phyloP scores from a whole-genome alignment of 2,329 filamentous ascomycete genomes.

The Calycina marina region DNA sequence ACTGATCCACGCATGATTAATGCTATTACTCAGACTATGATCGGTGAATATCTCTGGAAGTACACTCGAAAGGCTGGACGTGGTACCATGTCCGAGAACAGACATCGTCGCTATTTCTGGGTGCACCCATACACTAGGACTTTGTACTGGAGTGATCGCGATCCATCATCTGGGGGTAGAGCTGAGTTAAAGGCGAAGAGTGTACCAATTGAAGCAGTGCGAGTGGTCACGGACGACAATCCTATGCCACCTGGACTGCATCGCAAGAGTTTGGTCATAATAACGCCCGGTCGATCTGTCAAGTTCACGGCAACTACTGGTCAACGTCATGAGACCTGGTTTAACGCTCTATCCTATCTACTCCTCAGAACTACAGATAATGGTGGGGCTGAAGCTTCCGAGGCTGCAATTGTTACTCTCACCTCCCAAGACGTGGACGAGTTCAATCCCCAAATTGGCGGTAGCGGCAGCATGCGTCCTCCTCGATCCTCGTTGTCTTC shows the following conservation, averaged over 20 bases:
- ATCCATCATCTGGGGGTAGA: conserved; percentile 68
- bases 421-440: conserved; percentile 55
- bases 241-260: conserved; percentile 89
- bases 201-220: conserved; percentile 77
- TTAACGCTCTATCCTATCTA: conserved; percentile 89
- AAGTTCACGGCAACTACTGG: conserved; percentile 92
- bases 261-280: conserved; percentile 80
- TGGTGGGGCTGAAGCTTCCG: conserved; percentile 41
- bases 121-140: conserved; percentile 95
- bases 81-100: conserved; percentile 72
- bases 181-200: conserved; percentile 71
- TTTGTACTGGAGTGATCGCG: conserved; percentile 88
- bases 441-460: conserved; percentile 64
- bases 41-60: conserved; percentile 97
- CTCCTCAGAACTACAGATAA: conserved; percentile 61
- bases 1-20: conserved; percentile 98
- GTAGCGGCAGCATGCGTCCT: conserved; percentile 33
- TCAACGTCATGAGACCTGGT: conserved; percentile 95
- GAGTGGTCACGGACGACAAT: conserved; percentile 88
- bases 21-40: conserved; percentile 98
- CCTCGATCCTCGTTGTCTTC: conserved; percentile 58
- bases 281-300: conserved; percentile 76
- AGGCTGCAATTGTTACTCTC: conserved; percentile 36
- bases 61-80: conserved; percentile 93
- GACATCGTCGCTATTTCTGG: conserved; percentile 96